A percentile compares a stretch with the other conserved stretches of the same genome.
Evolutionary conservation across 2,329 filamentous ascomycete species (phyloP).

Genomic region (Thielaviopsis punctulata): DNA sequence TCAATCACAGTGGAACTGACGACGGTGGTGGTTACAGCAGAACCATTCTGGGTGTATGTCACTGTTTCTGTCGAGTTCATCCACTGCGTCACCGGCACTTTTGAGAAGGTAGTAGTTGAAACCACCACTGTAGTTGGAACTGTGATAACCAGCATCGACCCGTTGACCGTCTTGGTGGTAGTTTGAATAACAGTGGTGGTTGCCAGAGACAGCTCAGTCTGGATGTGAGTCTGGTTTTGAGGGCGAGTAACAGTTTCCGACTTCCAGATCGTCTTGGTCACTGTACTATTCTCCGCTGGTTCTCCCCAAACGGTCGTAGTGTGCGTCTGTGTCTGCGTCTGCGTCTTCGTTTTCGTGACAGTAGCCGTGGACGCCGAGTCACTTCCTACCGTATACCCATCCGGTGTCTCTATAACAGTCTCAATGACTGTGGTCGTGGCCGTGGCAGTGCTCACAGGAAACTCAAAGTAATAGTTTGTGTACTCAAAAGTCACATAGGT

Average conservation of each 20-base stretch:
- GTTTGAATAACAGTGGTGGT: neutral
- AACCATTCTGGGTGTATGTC: neutral
- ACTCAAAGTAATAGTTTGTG: slow-evolving; percentile 14
- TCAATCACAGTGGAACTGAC: neutral
- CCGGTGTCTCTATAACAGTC: slow-evolving; percentile 4
- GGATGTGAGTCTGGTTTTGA: slow-evolving; percentile 5
- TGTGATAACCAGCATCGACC: too few relatives aligned
- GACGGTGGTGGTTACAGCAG: neutral
- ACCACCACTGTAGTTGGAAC: neutral
- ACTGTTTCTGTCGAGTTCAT: neutral
- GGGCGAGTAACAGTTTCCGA: slow-evolving; percentile 6
- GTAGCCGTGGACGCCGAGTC: too few relatives aligned
- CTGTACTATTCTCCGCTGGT: too few relatives aligned
- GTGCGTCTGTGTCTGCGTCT: too few relatives aligned
- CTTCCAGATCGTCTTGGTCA: too few relatives aligned
- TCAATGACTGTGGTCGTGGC: slow-evolving; percentile 12
- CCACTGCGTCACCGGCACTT: neutral
- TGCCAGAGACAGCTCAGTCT: slow-evolving; percentile 8
- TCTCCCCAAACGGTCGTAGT: too few relatives aligned
- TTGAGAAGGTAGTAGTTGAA: neutral
- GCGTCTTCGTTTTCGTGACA: too few relatives aligned
- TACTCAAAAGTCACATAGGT: slow-evolving; percentile 13
- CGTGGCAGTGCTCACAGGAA: slow-evolving; percentile 11
- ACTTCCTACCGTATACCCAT: too few relatives aligned
- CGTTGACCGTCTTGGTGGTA: neutral